A percentile compares a stretch with the other conserved stretches of the same genome.
These are phyloP conservation scores for Kuraishia floccosa DNA, from an alignment of 805 yeast species.

Conservation along the genomic window DNA sequence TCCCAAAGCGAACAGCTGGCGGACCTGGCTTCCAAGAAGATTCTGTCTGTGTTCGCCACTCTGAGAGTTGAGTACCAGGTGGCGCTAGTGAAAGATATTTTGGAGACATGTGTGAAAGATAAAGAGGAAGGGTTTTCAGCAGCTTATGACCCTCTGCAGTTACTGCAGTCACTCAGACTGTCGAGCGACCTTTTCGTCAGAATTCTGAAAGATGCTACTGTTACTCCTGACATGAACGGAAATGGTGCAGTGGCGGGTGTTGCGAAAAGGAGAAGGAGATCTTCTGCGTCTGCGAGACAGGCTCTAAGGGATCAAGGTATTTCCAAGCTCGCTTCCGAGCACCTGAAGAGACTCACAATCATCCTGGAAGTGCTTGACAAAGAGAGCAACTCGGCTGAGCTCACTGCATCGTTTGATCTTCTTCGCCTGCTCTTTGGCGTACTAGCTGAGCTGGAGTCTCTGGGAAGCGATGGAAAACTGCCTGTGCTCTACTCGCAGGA, in stretches of 20 bases:
- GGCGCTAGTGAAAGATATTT: constrained; percentile 43
- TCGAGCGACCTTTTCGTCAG: constrained; percentile 45
- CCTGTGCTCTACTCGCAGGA: constrained; percentile 91
- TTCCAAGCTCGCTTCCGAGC: constrained; percentile 64
- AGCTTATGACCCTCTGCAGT: constrained; percentile 39
- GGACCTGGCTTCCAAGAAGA: constrained; percentile 35
- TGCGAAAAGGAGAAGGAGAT: constrained; percentile 76
- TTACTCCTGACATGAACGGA: constrained; percentile 20
- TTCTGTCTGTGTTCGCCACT: constrained; percentile 42
- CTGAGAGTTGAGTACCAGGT: constrained; percentile 49
- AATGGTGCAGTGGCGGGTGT: constrained; percentile 18
- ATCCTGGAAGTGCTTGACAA: constrained; percentile 72
- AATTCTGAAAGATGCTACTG: constrained; percentile 36
- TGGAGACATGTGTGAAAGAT: constrained; percentile 30
- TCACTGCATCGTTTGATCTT: constrained; percentile 21
- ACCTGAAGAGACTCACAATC: constrained; percentile 66
- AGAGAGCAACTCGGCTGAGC: constrained; percentile 5
- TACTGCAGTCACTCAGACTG: constrained; percentile 44
- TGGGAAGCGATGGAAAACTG: constrained; percentile 84
- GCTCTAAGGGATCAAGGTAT: constrained; percentile 67
- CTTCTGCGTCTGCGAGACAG: constrained; percentile 66
- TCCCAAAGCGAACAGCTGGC: constrained; percentile 30
- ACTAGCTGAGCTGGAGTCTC: constrained; percentile 65
- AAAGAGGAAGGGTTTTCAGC: constrained; percentile 20
- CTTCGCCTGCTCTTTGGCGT: constrained; percentile 37